These are phyloP conservation scores for Psilocybe tampanensis DNA, from an alignment of 768 basidiomycete genomes.

Conservation along the genomic window DNA sequence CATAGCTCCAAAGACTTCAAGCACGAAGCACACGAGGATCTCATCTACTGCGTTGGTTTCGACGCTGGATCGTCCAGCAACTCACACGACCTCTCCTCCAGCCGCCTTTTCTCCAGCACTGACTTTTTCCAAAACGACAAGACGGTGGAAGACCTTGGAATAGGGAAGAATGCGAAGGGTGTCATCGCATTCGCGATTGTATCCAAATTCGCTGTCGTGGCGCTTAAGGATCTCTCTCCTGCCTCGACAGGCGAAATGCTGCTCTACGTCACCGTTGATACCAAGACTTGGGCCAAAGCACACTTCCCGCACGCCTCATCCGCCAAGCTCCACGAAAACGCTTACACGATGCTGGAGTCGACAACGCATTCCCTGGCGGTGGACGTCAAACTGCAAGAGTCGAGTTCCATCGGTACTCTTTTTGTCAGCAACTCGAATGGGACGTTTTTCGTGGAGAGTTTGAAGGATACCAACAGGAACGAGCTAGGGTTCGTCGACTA, in stretches of 20 bases:
- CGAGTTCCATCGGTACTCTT: constrained; percentile 76
- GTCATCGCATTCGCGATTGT: constrained; percentile 94
- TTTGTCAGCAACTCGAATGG: constrained; percentile 97
- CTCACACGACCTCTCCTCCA: constrained; percentile 53
- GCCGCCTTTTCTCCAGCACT: constrained; percentile 78
- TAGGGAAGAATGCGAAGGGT: constrained; percentile 82
- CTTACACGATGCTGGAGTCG: constrained; percentile 94
- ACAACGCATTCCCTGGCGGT: constrained; percentile 93
- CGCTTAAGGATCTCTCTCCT: constrained; percentile 68
- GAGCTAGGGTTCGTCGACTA: constrained; percentile 89
- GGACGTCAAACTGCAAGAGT: constrained; percentile 82
- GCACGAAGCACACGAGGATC: constrained; percentile 69
- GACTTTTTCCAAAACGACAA: constrained; percentile 77
- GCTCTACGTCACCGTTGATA: constrained; percentile 86
- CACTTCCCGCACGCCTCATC: constrained; percentile 90
- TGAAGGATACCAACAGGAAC: constrained; percentile 93
- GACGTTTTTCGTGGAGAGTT: constrained; percentile 89
- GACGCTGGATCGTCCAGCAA: constrained; percentile 59
- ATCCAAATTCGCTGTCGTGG: constrained; percentile 90
- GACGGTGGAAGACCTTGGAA: constrained; percentile 83
- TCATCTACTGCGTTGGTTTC: constrained; percentile 90
- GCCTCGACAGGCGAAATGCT: constrained; percentile 70
- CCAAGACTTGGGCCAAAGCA: constrained; percentile 83
- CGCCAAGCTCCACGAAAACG: constrained; percentile 82
- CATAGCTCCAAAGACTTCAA: constrained; percentile 85